Evolutionary conservation across 805 yeast genomes (phyloP).

Genomic region (Zygosaccharomyces pseudorouxii): DNA sequence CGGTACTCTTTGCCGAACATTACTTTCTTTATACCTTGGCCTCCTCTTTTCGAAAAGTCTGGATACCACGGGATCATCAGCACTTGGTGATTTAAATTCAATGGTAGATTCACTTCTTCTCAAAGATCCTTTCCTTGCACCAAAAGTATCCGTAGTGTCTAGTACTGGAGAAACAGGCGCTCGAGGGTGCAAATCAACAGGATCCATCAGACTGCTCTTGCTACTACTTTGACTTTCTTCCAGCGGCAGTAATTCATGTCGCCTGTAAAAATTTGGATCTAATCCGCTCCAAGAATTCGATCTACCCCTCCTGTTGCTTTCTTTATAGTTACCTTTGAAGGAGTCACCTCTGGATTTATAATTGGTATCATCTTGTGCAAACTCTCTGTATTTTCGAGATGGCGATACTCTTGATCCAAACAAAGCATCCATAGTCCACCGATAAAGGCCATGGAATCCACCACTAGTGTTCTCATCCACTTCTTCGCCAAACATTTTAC

Average conservation of each 20-base stretch:
- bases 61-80: slow-evolving; percentile 25
- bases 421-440: slow-evolving; percentile 34
- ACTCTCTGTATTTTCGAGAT: slow-evolving; percentile 27
- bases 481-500: slow-evolving; percentile 2
- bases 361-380: slow-evolving; percentile 29
- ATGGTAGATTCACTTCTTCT: slow-evolving; percentile 14
- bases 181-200: slow-evolving; percentile 13
- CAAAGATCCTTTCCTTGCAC: slow-evolving; percentile 8
- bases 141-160: slow-evolving; percentile 28
- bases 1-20: not conserved
- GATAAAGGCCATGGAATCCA: slow-evolving; percentile 19
- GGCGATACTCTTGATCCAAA: slow-evolving; percentile 30
- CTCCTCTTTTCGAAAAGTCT: slow-evolving; percentile 18
- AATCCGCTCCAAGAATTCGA: slow-evolving; percentile 29
- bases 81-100: slow-evolving; percentile 17
- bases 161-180: not conserved
- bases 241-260: slow-evolving; percentile 25
- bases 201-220: slow-evolving; percentile 13
- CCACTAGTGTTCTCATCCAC: slow-evolving; percentile 13
- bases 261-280: slow-evolving; percentile 22
- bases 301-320: slow-evolving; percentile 9
- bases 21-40: not conserved
- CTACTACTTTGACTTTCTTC: slow-evolving; percentile 1
- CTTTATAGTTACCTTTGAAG: slow-evolving; percentile 4
- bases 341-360: slow-evolving; percentile 7